Evolutionary conservation across 1,139 yeast genomes (phyloP).

Genomic region (Suhomyces kunorum): DNA sequence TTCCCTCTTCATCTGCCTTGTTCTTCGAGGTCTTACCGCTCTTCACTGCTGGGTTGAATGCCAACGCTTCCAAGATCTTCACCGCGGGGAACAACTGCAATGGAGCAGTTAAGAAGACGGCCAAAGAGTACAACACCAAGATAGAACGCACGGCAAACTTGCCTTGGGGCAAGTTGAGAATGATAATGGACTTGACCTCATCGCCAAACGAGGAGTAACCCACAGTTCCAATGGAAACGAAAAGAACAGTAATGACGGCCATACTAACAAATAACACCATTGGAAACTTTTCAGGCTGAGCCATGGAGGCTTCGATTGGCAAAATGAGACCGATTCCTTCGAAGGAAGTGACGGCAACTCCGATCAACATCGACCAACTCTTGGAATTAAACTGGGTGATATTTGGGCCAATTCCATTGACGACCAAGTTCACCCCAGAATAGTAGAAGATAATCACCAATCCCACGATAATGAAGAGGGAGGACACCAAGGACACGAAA

Average conservation of each 20-base stretch:
- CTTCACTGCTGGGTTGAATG: slow-evolving; percentile 42
- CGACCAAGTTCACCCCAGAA: slow-evolving; percentile 47
- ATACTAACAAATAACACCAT: slow-evolving; percentile 61
- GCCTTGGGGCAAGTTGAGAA: slow-evolving; percentile 67
- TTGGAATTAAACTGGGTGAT: slow-evolving; percentile 54
- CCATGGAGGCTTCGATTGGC: slow-evolving; percentile 79
- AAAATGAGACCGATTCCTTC: slow-evolving; percentile 80
- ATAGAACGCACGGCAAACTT: slow-evolving; percentile 64
- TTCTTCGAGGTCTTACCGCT: slow-evolving; percentile 8
- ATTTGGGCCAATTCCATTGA: slow-evolving; percentile 52
- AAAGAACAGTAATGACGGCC: slow-evolving; percentile 56
- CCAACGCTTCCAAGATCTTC: slow-evolving; percentile 62
- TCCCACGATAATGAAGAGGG: slow-evolving; percentile 65
- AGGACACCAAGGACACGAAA: slow-evolving; percentile 65
- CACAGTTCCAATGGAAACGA: slow-evolving; percentile 61
- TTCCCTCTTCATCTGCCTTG: slow-evolving; percentile 18
- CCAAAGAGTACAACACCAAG: slow-evolving; percentile 67
- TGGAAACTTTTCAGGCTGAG: slow-evolving; percentile 69
- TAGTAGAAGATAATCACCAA: slow-evolving; percentile 62
- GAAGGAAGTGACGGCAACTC: slow-evolving; percentile 79
- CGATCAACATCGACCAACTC: slow-evolving; percentile 72
- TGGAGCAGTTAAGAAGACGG: slow-evolving; percentile 75
- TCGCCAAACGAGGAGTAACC: slow-evolving; percentile 75
- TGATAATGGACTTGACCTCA: slow-evolving; percentile 64
- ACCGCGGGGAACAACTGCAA: slow-evolving; percentile 77